Conservation (phyloP, 2,329 filamentous ascomycete species). For the Hymenoscyphus fructigenus region DNA sequence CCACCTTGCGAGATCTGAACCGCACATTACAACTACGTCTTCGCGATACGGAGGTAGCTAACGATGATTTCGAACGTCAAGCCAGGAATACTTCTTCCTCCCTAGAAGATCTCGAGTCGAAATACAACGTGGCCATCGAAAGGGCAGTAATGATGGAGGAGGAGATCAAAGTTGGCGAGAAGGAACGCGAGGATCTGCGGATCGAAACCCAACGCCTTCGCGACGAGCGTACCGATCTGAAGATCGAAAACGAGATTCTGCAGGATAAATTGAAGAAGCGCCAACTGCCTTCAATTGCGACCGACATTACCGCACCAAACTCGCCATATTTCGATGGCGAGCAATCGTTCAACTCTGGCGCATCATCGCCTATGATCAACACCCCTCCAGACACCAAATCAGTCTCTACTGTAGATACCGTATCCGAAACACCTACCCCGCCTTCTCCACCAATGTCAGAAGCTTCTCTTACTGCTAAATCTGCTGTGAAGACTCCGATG, state of each 20-base stretch:
- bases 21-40: conserved; percentile 78
- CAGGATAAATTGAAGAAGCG: conserved; percentile 88
- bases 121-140: conserved; percentile 94
- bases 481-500: conserved; percentile 31
- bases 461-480: conserved; percentile 50
- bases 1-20: conserved; percentile 80
- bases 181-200: conserved; percentile 83
- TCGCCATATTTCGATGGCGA: conserved; percentile 69
- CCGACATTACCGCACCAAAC: conserved; percentile 61
- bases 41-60: conserved; percentile 94
- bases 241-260: conserved; percentile 91
- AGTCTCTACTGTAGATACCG: conserved; percentile 54
- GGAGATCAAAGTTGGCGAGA: conserved; percentile 86
- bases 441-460: conserved; percentile 95
- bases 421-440: conserved; percentile 73
- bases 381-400: conserved; percentile 77
- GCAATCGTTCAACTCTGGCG: conserved; percentile 73
- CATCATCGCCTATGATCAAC: conserved; percentile 85
- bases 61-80: conserved; percentile 97
- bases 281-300: conserved; percentile 59
- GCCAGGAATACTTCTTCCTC: conserved; percentile 94
- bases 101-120: conserved; percentile 93
- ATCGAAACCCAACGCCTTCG: conserved; percentile 89
- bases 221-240: conserved; percentile 88
- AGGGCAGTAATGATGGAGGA: conserved; percentile 90